phyloP scores from a whole-genome alignment of 2,329 filamentous ascomycete genomes.

The Penicillium sp. region DNA sequence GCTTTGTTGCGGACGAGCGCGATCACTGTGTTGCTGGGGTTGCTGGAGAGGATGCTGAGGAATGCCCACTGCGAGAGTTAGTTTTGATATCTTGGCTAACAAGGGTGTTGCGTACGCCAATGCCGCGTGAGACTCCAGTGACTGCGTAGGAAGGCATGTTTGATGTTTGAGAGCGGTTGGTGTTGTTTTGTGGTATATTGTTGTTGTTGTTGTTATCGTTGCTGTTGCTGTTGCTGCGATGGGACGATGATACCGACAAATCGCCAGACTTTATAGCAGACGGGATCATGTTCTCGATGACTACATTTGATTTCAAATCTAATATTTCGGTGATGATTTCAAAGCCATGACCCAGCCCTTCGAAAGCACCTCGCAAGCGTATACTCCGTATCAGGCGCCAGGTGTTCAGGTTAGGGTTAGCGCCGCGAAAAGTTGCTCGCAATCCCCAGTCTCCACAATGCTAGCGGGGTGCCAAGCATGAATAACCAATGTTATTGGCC shows the following conservation, averaged over 20 bases:
- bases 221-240: background rate
- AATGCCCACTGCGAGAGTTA: slow-evolving; percentile 54
- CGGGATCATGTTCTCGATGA: background rate
- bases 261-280: background rate
- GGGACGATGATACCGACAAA: background rate
- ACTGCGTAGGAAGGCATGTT: slow-evolving; percentile 31
- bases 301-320: background rate
- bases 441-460: background rate
- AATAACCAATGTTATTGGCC: background rate
- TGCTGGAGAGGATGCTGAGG: slow-evolving; percentile 51
- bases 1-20: slow-evolving; percentile 56
- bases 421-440: slow-evolving; percentile 12
- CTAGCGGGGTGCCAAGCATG: background rate
- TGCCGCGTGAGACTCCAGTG: slow-evolving; percentile 30
- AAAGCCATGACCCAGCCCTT: background rate
- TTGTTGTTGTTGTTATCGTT: background rate
- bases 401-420: background rate
- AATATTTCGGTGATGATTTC: background rate
- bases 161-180: background rate
- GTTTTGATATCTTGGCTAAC: background rate
- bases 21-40: slow-evolving; percentile 52
- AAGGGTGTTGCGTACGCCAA: slow-evolving; percentile 25
- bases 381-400: background rate
- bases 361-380: background rate
- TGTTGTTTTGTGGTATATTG: background rate